Percentiles rank a stretch among this genome's conserved stretches.
phyloP scores from a whole-genome alignment of 768 basidiomycete genomes.

The Cubamyces sp. region DNA sequence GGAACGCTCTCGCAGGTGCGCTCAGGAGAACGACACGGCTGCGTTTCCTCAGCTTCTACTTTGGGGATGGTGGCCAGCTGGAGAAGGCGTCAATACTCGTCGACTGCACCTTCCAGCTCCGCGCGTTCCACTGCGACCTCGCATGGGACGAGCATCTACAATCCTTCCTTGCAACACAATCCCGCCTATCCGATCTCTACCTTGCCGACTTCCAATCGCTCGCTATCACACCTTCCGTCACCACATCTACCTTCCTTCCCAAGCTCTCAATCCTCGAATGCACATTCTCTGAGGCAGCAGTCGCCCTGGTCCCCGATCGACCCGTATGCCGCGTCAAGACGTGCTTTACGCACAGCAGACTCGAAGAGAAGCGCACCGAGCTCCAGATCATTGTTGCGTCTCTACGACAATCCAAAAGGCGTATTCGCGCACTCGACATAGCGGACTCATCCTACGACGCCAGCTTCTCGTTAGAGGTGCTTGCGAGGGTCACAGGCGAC shows the following conservation, averaged over 20 bases:
- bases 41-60: slow-evolving; percentile 55
- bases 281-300: slow-evolving; percentile 68
- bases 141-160: slow-evolving; percentile 63
- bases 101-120: slow-evolving; percentile 56
- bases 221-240: slow-evolving; percentile 30
- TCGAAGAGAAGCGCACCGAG: slow-evolving; percentile 55
- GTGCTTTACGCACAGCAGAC: slow-evolving; percentile 61
- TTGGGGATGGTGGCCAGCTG: slow-evolving; percentile 33
- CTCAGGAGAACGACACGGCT: slow-evolving; percentile 51
- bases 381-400: slow-evolving; percentile 51
- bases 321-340: slow-evolving; percentile 69
- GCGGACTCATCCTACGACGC: slow-evolving; percentile 64
- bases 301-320: slow-evolving; percentile 56
- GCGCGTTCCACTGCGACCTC: slow-evolving; percentile 65
- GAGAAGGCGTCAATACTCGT: slow-evolving; percentile 44
- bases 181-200: slow-evolving; percentile 51
- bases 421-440: slow-evolving; percentile 59
- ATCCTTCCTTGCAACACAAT: slow-evolving; percentile 54
- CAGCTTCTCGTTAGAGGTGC: slow-evolving; percentile 56
- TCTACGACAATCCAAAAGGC: slow-evolving; percentile 46
- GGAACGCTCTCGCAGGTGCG: slow-evolving; percentile 53
- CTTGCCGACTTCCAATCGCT: slow-evolving; percentile 40
- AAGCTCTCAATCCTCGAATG: slow-evolving; percentile 61
- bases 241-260: slow-evolving; percentile 42
- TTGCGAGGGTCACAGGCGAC: slow-evolving; percentile 43